A percentile compares a stretch with the other conserved stretches of the same genome.
These are phyloP conservation scores for Phytophthora constricta DNA, from an alignment of 352 stramenopile genomes.

Conservation along the genomic window DNA sequence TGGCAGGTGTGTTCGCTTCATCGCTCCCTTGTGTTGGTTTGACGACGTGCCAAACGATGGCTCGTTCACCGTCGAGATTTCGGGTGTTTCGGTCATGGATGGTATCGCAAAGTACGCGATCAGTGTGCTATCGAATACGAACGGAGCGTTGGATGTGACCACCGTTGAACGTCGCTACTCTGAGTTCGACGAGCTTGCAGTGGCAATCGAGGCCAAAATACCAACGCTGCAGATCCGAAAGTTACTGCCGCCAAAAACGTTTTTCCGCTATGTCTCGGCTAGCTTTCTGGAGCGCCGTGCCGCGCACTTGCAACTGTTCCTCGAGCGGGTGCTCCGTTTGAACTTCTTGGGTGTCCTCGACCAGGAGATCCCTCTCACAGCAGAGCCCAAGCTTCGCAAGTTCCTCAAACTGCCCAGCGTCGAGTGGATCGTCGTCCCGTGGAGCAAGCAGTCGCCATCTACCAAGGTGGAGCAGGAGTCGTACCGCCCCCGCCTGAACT, in stretches of 20 bases:
- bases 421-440: constrained; percentile 73
- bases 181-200: constrained; percentile 69
- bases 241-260: constrained; percentile 73
- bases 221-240: constrained; percentile 51
- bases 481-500: constrained; percentile 27
- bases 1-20: constrained; percentile 65
- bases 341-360: constrained; percentile 72
- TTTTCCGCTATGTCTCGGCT: constrained; percentile 65
- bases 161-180: constrained; percentile 71
- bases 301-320: constrained; percentile 64
- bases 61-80: constrained; percentile 78
- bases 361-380: constrained; percentile 69
- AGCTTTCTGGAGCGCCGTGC: constrained; percentile 70
- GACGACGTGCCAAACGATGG: constrained; percentile 50
- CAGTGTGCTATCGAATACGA: constrained; percentile 62
- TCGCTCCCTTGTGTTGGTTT: constrained; percentile 60
- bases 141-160: constrained; percentile 46
- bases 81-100: constrained; percentile 53
- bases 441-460: constrained; percentile 35
- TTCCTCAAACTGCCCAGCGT: constrained; percentile 77
- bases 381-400: constrained; percentile 64
- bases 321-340: constrained; percentile 63
- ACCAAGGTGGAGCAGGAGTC: constrained; percentile 13
- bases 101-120: constrained; percentile 65
- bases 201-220: constrained; percentile 64